Evolutionary conservation across 2,329 filamentous ascomycete genomes (phyloP), one percentile per base, ranked within the genome.

Genomic region (Penicillium sp.): DNA sequence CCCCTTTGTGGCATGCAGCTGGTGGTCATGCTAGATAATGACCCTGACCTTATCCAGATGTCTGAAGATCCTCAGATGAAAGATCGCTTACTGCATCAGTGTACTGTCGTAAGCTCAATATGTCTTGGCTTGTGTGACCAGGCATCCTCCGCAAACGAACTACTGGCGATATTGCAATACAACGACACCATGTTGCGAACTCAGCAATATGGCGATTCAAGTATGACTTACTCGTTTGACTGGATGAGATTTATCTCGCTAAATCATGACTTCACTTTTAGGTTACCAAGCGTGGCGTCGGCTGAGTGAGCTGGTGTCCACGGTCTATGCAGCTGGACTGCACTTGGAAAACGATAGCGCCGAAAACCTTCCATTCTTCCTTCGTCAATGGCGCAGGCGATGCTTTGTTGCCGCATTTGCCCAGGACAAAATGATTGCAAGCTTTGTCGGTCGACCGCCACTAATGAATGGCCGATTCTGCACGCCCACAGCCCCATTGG

Each of bases 391-490:
- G 48, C 67, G 77, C 22, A 68, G 69, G 50, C 64, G 66, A 2
- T 72, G 72, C 5, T 79, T 80, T 54, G 73, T 73, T 5, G 68
- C 72, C 1, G 70, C 71, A 5, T 81, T 79, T 50, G 75, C 74
- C 6, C 73, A 72, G 4, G 79, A 81, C 52, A 81, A 80, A 52
- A 76, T 73, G 39, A 63, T 80, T 7, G 74, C 78, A 1, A 75
- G 79, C 1, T 81, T 81, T 48, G 72, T 81, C n/a, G 79, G 79
- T 4, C 71, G 79, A 2, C 79, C 79, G 4, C 77, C 78, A 3
- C 69, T 78, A 2, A 74, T 81, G 38, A 71, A 71, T n/a, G 67
- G 72, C 36, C 70, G 72, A 38, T 79, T 73, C 53, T 79, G 77
- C 58, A 66, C 66, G 3, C 68, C 78, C 10, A 63, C 70, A 6